Conservation (phyloP, 768 basidiomycete genomes). For the Botryobasidium botryosum region DNA sequence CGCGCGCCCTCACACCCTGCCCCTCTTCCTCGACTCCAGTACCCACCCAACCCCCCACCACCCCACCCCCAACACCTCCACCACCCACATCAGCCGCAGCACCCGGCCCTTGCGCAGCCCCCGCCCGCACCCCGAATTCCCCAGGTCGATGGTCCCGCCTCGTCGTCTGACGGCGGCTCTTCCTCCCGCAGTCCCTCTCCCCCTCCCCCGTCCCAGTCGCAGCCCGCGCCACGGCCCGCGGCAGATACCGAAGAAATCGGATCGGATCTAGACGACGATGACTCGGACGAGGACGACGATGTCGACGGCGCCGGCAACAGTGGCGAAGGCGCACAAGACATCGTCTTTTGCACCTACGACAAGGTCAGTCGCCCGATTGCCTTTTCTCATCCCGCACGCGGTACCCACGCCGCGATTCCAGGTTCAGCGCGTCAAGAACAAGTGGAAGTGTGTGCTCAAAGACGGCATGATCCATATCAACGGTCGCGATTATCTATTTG, state of each 20-base stretch:
- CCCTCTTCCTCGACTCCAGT: conserved; percentile 32
- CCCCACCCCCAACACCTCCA: conserved; percentile 7
- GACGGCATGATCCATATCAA: conserved; percentile 97
- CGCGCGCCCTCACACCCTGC: conserved; percentile 29
- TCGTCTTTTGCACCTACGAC: conserved; percentile 96
- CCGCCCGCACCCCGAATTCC: conserved; percentile 31
- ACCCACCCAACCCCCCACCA: conserved; percentile 34
- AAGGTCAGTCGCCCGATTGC: conserved; percentile 40
- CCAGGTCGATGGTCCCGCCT: conserved; percentile 68
- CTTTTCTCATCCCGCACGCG: conserved; percentile 3
- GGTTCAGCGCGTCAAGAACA: conserved; percentile 99
- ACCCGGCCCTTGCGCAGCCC: conserved; percentile 1
- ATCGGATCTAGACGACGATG: conserved; percentile 76
- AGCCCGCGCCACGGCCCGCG: conserved; percentile 44
- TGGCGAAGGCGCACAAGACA: conserved; percentile 63
- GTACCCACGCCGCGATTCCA: conserved; percentile 21
- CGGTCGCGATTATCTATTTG: conserved; percentile 93
- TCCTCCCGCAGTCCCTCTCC: conserved; percentile 36
- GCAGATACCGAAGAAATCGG: conserved; percentile 66
- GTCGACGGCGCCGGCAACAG: conserved; percentile 61
- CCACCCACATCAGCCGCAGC: conserved; percentile 7
- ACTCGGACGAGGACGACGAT: conserved; percentile 49
- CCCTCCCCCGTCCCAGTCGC: conserved; percentile 35
- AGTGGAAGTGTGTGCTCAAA: conserved; percentile 97
- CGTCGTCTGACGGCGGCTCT: conserved; percentile 22